Evolutionary conservation across 2,329 filamentous ascomycete genomes (phyloP).

Genomic region (Ceratocystis huliohia): DNA sequence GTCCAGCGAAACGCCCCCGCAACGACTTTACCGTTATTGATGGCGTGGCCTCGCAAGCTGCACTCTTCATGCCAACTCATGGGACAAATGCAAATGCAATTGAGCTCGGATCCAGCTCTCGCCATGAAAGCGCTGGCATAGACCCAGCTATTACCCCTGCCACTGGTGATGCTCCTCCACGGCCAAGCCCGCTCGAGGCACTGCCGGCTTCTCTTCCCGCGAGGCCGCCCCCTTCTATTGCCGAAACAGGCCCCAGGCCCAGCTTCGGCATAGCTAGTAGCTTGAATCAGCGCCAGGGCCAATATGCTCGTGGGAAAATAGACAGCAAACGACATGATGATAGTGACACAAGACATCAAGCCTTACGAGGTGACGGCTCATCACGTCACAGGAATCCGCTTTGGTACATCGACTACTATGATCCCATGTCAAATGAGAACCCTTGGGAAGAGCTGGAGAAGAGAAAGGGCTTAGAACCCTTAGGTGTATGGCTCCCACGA

Average conservation of each 20-base stretch:
- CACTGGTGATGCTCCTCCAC: not conserved
- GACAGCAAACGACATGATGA: not conserved
- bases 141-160: not conserved
- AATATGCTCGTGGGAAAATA: not conserved
- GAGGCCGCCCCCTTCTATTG: not conserved
- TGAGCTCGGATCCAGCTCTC: not conserved
- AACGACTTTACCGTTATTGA: conserved; percentile 16
- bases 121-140: not conserved
- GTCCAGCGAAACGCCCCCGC: conserved; percentile 50
- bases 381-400: conserved; percentile 23
- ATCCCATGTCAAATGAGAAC: conserved; percentile 56
- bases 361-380: not conserved
- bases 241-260: not conserved
- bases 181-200: not conserved
- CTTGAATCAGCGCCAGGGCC: not conserved
- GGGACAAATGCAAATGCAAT: conserved; percentile 1
- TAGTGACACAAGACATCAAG: not conserved
- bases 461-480: conserved; percentile 32
- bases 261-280: not conserved
- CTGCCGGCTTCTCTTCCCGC: not conserved
- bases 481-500: conserved; percentile 35
- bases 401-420: conserved; percentile 58
- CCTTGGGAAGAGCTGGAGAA: conserved; percentile 53
- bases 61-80: not conserved
- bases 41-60: not conserved